Evolutionary conservation across 768 basidiomycete genomes (phyloP).

Genomic region (Cyclocybe aegerita): DNA sequence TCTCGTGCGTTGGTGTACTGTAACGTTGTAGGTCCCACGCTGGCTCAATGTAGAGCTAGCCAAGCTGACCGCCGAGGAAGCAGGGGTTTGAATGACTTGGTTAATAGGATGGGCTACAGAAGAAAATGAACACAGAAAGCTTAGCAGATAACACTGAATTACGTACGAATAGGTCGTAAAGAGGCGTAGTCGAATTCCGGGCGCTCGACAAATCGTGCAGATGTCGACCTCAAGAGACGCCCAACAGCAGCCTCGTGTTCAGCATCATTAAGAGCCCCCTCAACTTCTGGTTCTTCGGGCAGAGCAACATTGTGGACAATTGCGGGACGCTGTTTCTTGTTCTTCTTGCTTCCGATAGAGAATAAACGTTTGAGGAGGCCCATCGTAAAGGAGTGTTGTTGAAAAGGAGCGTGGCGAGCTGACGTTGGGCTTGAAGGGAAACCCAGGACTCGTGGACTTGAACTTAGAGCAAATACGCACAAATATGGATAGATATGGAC

Average conservation of each 20-base stretch:
- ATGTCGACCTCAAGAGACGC: constrained; percentile 70
- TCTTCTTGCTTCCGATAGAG: constrained; percentile 66
- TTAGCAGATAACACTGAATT: not conserved
- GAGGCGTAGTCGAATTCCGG: constrained; percentile 55
- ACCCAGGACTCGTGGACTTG: constrained; percentile 16
- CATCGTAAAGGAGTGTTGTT: constrained; percentile 41
- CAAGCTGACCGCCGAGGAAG: constrained; percentile 51
- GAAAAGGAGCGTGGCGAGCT: constrained; percentile 24
- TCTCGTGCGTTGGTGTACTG: constrained; percentile 57
- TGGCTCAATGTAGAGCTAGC: constrained; percentile 49
- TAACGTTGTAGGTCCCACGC: constrained; percentile 70
- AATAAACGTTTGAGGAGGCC: constrained; percentile 71
- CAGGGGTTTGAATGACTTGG: constrained; percentile 46
- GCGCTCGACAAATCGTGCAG: constrained; percentile 60
- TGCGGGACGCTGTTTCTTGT: constrained; percentile 40
- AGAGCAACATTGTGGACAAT: constrained; percentile 26
- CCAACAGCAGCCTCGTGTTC: constrained; percentile 47
- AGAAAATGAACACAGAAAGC: constrained; percentile 1
- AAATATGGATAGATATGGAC: constrained; percentile 32
- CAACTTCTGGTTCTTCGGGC: constrained; percentile 21
- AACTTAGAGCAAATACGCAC: constrained; percentile 44
- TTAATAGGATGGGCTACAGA: constrained; percentile 67
- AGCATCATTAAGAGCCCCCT: constrained; percentile 39
- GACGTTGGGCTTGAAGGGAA: constrained; percentile 16
- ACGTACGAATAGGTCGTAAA: constrained; percentile 73